Evolutionary conservation across 2,329 filamentous ascomycete genomes (phyloP).

Genomic region (Pezicula neosporulosa): DNA sequence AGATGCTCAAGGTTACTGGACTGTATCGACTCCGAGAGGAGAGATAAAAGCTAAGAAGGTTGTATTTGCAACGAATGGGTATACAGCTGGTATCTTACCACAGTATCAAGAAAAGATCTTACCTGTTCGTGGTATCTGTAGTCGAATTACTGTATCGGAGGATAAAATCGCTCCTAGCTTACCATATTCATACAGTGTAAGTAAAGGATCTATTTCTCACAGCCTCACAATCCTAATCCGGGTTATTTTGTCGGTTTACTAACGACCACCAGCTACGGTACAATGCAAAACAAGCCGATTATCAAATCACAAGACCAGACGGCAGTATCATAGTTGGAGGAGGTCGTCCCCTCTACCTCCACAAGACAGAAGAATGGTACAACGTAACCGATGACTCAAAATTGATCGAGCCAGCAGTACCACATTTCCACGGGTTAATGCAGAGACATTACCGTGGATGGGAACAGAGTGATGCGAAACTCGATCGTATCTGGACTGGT

Average conservation of each 20-base stretch:
- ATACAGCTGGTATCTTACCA: slow-evolving; percentile 58
- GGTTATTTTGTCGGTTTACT: no score
- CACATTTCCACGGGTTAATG: slow-evolving; percentile 47
- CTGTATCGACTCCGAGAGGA: slow-evolving; percentile 51
- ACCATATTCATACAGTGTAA: slow-evolving; percentile 36
- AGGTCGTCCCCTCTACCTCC: slow-evolving; percentile 19
- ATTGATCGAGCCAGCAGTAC: slow-evolving; percentile 37
- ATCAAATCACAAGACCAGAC: slow-evolving; percentile 21
- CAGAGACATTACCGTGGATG: slow-evolving; percentile 44
- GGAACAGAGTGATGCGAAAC: slow-evolving; percentile 14
- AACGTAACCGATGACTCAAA: slow-evolving; percentile 42
- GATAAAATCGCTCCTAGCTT: slow-evolving; percentile 29
- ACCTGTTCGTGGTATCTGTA: slow-evolving; percentile 46
- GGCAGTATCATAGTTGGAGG: slow-evolving; percentile 37
- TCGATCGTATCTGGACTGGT: not conserved
- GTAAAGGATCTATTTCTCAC: slow-evolving; percentile 34
- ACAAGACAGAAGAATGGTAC: slow-evolving; percentile 38
- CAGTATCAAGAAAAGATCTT: slow-evolving; percentile 48
- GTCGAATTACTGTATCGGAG: slow-evolving; percentile 21
- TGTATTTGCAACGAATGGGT: slow-evolving; percentile 65
- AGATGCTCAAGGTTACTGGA: slow-evolving; percentile 33
- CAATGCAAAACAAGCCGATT: not conserved
- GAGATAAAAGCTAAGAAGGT: slow-evolving; percentile 48
- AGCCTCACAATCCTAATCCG: slow-evolving; percentile 4
- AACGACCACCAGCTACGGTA: slow-evolving; percentile 14